A percentile compares a stretch with the other conserved stretches of the same genome.
Conservation (phyloP, 192 early-diverging fungal genomes). For the Mortierella antarctica region DNA sequence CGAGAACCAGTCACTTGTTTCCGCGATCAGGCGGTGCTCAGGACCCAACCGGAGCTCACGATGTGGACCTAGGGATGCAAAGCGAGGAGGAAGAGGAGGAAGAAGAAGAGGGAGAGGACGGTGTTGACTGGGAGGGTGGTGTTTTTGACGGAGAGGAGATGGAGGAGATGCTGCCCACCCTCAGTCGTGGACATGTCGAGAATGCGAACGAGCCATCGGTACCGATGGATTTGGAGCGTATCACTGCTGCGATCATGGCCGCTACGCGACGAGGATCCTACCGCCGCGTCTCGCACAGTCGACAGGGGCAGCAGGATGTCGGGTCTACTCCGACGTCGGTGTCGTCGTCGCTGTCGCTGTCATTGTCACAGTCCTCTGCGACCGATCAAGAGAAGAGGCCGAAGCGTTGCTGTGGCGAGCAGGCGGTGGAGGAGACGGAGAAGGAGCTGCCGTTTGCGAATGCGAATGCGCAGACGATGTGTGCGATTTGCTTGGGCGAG, state of each 20-base stretch:
- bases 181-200: neutral
- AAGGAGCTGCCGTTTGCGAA: slow-evolving; percentile 39
- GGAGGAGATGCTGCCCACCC: neutral
- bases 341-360: slow-evolving; percentile 4
- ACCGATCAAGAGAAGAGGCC: slow-evolving; percentile 1
- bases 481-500: slow-evolving; percentile 63
- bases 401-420: neutral
- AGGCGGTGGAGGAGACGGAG: neutral
- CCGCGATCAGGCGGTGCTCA: neutral
- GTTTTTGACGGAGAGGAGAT: neutral
- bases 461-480: slow-evolving; percentile 52
- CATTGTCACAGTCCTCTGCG: neutral
- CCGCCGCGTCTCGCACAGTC: slow-evolving; percentile 8
- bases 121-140: neutral
- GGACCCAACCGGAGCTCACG: neutral
- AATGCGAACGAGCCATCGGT: neutral
- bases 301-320: neutral
- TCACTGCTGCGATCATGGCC: slow-evolving; percentile 14
- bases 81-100: neutral
- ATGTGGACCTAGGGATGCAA: neutral
- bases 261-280: slow-evolving; percentile 19
- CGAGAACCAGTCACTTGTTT: neutral
- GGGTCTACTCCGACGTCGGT: neutral
- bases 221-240: slow-evolving; percentile 16
- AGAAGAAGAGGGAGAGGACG: neutral